Conservation (phyloP, 805 yeast species). For the Barnettozyma californica region DNA sequence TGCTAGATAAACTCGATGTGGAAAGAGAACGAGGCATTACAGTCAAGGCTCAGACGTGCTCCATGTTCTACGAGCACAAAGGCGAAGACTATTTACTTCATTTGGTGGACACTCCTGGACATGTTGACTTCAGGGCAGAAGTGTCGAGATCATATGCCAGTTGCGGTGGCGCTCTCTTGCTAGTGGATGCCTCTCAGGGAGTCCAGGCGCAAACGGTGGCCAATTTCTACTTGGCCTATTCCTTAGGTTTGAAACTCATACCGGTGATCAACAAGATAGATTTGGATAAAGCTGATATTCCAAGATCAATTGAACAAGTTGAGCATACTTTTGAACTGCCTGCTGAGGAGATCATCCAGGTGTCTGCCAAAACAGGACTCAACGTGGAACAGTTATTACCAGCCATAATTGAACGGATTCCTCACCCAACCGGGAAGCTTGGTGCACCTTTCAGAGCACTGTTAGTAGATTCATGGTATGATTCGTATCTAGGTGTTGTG, state of each 20-base stretch:
- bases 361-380: conserved; percentile 87
- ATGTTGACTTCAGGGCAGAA: conserved; percentile 92
- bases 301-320: conserved; percentile 78
- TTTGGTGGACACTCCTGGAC: conserved; percentile 96
- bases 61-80: conserved; percentile 74
- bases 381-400: conserved; percentile 80
- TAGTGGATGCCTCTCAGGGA: conserved; percentile 95
- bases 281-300: conserved; percentile 80
- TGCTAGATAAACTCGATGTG: conserved; percentile 86
- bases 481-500: conserved; percentile 86
- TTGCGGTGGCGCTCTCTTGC: conserved; percentile 86
- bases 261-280: conserved; percentile 94
- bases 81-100: conserved; percentile 78
- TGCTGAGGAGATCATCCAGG: conserved; percentile 67
- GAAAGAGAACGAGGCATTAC: conserved; percentile 96
- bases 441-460: conserved; percentile 60
- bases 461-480: conserved; percentile 97
- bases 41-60: conserved; percentile 93
- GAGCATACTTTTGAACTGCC: conserved; percentile 78
- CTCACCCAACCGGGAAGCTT: conserved; percentile 61
- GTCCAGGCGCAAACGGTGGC: conserved; percentile 99
- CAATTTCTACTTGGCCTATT: conserved; percentile 84
- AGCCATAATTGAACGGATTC: conserved; percentile 73
- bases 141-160: conserved; percentile 93
- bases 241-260: conserved; percentile 71